These are phyloP conservation scores for Psidium guajava DNA, from an alignment of 345 rosid species.

Conservation along the genomic window DNA sequence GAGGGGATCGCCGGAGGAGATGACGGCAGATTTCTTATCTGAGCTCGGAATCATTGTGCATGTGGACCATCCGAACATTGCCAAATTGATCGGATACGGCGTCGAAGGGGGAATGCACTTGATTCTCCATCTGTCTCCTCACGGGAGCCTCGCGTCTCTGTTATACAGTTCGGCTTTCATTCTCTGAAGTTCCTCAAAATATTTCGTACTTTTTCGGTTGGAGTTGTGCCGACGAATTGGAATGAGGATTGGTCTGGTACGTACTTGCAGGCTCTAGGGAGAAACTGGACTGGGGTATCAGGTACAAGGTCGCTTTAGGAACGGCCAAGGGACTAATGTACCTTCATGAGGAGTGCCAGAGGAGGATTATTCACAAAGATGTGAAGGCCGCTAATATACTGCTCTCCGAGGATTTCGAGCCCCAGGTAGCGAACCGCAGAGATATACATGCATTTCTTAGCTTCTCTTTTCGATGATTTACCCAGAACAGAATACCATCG, in stretches of 20 bases:
- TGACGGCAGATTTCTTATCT: constrained; percentile 72
- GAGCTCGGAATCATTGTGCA: constrained; percentile 90
- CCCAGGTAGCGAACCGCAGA: constrained; percentile 38
- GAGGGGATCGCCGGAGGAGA: constrained; percentile 76
- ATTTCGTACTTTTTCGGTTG: neutral
- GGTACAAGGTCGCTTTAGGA: constrained; percentile 70
- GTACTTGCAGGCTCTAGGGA: constrained; percentile 39
- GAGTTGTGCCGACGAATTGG: neutral
- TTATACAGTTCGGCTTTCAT: constrained; percentile 47
- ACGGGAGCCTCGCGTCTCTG: constrained; percentile 75
- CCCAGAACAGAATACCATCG: neutral
- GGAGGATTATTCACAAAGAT: constrained; percentile 92
- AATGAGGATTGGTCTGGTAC: neutral
- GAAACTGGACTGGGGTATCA: constrained; percentile 44
- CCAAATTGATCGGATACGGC: constrained; percentile 75
- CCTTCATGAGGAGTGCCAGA: constrained; percentile 85
- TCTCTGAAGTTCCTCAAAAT: neutral
- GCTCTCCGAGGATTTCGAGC: constrained; percentile 72
- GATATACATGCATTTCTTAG: neutral
- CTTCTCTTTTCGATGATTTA: neutral
- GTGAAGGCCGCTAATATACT: constrained; percentile 86
- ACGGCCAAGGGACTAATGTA: constrained; percentile 72
- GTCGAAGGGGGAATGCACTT: constrained; percentile 97
- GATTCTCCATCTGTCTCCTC: constrained; percentile 77
- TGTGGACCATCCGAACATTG: constrained; percentile 89